These are phyloP conservation scores for Dichotomopilus funicola DNA, from an alignment of 2,329 filamentous ascomycete species.

Conservation along the genomic window DNA sequence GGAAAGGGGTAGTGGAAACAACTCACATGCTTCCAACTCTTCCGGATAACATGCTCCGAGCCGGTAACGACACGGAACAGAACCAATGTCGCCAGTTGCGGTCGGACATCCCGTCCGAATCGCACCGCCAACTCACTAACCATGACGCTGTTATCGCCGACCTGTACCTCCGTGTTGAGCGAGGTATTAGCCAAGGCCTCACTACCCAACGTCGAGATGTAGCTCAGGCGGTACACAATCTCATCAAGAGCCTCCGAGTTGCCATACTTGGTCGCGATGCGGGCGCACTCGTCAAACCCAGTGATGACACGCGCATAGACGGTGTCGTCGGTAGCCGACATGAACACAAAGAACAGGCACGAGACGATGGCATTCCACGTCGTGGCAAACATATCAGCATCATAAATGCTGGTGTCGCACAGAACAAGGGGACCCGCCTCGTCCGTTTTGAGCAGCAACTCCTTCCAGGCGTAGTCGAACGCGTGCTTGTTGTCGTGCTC, in stretches of 20 bases:
- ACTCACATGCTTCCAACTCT: conserved; percentile 73
- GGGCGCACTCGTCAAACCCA: conserved; percentile 92
- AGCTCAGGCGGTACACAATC: conserved; percentile 82
- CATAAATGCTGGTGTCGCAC: conserved; percentile 89
- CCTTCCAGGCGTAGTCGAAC: conserved; percentile 97
- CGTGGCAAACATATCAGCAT: conserved; percentile 94
- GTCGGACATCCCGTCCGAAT: conserved; percentile 87
- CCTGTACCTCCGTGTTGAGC: conserved; percentile 93
- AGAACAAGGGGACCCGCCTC: conserved; percentile 66
- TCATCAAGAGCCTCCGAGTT: conserved; percentile 85
- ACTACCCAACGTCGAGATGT: conserved; percentile 81
- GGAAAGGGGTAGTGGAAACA: conserved; percentile 23
- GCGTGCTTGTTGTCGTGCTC: conserved; percentile 96
- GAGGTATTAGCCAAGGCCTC: conserved; percentile 71
- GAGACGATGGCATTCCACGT: conserved; percentile 95
- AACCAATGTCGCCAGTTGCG: conserved; percentile 90
- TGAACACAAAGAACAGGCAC: conserved; percentile 95
- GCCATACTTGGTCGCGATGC: conserved; percentile 79
- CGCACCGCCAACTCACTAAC: conserved; percentile 96
- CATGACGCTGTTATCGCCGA: conserved; percentile 89
- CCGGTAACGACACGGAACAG: conserved; percentile 86
- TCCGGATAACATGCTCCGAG: conserved; percentile 68
- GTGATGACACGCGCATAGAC: conserved; percentile 91
- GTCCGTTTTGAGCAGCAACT: conserved; percentile 78
- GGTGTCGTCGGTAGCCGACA: conserved; percentile 93